Base-by-base conservation (phyloP, 148 eudicot genomes). In the Rhododendron ferrugineum region DNA sequence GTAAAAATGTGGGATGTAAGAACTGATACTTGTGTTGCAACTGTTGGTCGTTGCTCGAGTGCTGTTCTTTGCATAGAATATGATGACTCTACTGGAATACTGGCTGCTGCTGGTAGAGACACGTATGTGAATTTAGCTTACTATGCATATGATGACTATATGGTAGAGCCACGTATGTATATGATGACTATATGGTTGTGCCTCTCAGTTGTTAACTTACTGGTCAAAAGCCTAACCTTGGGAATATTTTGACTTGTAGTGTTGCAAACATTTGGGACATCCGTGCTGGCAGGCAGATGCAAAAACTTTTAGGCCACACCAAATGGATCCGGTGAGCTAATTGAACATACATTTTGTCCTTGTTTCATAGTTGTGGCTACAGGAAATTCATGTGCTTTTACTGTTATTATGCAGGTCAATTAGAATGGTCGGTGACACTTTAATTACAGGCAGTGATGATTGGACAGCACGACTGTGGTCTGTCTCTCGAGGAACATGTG, bases 381-480 rank as follows among this genome's bases (percentile, higher is more conserved):
- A 34, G 15, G 37, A 34, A 52, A 77, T 22, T 83, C 73, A 30
- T 7, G n/a, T 72, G 49, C 42, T 83, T 81, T 64, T 70, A 37
- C 64, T 70, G 54, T 84, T 54, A 82, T 62, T 81, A 30, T 82
- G 85, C 85, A 90, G 97, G 88, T 95, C 98, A 78, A 91, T 97
- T 76, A 90, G 98, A 92, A 92, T 97, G 98, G 98, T 92, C 9
- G 99, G 97, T 64, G 99, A 97, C 88, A 92, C 94, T 30, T 79
- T 97, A 78, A 87, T 97, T 81, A 94, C 96, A 3, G 99, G 99
- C 47, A 93, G 98, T 78, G 99, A 97, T 90, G 99, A 97, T 88
- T 97, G 99, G 99, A 97, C 99, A 3, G 99, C 98, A 52, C 92
- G 99, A 73, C 79, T 97, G 89, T 97, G 99, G 99, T 97, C 99